phyloP scores from a whole-genome alignment of 2,329 filamentous ascomycete species.

The Aspergillus ochraceoroseus region DNA sequence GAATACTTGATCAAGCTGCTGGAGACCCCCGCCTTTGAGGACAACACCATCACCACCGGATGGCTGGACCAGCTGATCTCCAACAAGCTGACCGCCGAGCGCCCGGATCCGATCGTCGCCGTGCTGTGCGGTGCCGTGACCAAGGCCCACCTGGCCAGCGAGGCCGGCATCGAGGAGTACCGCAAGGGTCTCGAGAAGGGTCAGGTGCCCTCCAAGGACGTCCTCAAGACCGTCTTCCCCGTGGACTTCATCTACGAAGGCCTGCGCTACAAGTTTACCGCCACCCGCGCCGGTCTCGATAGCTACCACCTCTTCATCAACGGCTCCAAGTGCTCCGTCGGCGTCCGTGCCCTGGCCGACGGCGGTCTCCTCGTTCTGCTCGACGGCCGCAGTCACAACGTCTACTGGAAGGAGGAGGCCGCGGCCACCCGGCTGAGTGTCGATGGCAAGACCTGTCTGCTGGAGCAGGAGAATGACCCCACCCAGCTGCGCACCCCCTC shows the following conservation, averaged over 20 bases:
- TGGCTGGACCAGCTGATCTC: constrained; percentile 99
- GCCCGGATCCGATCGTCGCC: constrained; percentile 88
- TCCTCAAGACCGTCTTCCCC: constrained; percentile 94
- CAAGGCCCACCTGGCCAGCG: constrained; percentile 91
- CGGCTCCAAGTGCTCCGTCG: constrained; percentile 90
- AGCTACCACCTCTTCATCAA: constrained; percentile 99
- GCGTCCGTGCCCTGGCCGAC: constrained; percentile 86
- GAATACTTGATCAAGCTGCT: constrained; percentile 98
- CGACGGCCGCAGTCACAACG: constrained; percentile 88
- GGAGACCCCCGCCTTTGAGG: constrained; percentile 96
- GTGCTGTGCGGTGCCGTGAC: constrained; percentile 91
- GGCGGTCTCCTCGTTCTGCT: constrained; percentile 89
- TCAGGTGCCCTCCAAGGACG: constrained; percentile 93
- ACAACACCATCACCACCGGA: constrained; percentile 97
- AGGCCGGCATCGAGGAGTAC: constrained; percentile 82
- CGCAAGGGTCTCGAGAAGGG: constrained; percentile 87
- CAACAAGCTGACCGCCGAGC: constrained; percentile 93
- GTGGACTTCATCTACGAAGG: constrained; percentile 99
- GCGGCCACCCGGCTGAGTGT: constrained; percentile 92
- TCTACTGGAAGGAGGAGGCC: constrained; percentile 99
- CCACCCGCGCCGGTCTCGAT: constrained; percentile 82
- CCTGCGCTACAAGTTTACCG: constrained; percentile 94
- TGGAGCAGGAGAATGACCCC: constrained; percentile 98
- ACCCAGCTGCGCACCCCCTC: constrained; percentile 93
- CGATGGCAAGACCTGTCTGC: constrained; percentile 93